Evolutionary conservation across 1,284 basidiomycete species (phyloP).

Genomic region (Ganoderma meredithae): DNA sequence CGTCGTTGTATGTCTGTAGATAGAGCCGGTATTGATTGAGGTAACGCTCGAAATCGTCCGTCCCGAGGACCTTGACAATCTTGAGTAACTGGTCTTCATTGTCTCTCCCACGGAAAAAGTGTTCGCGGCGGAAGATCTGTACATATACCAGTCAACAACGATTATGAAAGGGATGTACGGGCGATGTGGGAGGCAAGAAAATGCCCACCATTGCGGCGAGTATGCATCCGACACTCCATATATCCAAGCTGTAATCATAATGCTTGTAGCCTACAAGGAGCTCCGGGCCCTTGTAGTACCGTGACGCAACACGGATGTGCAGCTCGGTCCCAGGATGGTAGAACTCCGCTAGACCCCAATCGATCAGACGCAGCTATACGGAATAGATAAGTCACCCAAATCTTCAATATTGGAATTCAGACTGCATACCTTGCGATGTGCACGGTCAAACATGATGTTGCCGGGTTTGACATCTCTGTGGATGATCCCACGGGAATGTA

Average conservation of each 20-base stretch:
- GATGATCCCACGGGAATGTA: constrained; percentile 90
- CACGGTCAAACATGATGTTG: constrained; percentile 92
- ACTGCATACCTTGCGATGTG: constrained; percentile 69
- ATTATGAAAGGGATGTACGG: background rate
- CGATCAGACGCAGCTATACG: constrained; percentile 78
- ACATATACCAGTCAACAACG: background rate
- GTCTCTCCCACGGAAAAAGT: constrained; percentile 91
- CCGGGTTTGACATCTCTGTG: constrained; percentile 92
- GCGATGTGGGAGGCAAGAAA: constrained; percentile 7
- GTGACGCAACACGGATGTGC: constrained; percentile 89
- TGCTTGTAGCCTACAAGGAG: constrained; percentile 87
- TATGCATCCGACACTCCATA: constrained; percentile 93
- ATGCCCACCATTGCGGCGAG: constrained; percentile 80
- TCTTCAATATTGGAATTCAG: background rate
- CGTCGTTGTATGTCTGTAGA: constrained; percentile 74
- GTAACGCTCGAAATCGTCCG: constrained; percentile 80
- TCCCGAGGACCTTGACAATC: constrained; percentile 88
- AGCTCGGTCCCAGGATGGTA: constrained; percentile 89
- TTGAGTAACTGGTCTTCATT: constrained; percentile 92
- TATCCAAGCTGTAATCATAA: constrained; percentile 87
- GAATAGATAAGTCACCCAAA: constrained; percentile 13
- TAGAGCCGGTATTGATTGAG: constrained; percentile 80
- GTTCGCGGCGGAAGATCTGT: constrained; percentile 86
- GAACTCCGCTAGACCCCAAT: constrained; percentile 94
- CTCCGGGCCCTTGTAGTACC: constrained; percentile 92